Conservation (phyloP, 768 basidiomycete genomes). For the Termitomyces sp. region DNA sequence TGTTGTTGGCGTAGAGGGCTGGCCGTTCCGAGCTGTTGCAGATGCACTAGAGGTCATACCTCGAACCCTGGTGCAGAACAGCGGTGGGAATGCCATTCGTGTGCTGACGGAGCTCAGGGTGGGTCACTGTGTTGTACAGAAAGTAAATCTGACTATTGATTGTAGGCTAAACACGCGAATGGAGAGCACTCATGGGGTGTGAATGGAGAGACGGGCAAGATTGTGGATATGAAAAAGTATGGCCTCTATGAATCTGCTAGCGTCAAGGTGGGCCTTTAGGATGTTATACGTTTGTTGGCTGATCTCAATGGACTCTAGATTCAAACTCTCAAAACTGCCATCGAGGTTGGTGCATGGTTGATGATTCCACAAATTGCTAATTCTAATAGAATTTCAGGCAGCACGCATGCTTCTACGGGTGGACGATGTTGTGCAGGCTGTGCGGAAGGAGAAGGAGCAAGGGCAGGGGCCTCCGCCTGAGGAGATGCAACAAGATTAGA, state of each 20-base stretch:
- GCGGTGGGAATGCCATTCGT: slow-evolving; percentile 91
- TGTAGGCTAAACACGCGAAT: slow-evolving; percentile 88
- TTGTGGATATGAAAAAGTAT: slow-evolving; percentile 92
- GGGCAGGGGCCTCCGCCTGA: slow-evolving; percentile 44
- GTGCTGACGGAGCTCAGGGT: slow-evolving; percentile 91
- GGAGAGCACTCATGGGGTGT: slow-evolving; percentile 92
- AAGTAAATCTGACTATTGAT: not conserved
- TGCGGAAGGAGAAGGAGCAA: slow-evolving; percentile 65
- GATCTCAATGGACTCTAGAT: slow-evolving; percentile 39
- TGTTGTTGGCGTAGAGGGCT: slow-evolving; percentile 84
- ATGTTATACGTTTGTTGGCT: not conserved
- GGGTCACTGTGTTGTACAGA: slow-evolving; percentile 22
- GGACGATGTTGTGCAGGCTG: slow-evolving; percentile 91
- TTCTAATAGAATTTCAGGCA: slow-evolving; percentile 37
- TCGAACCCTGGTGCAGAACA: slow-evolving; percentile 90
- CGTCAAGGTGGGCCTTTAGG: slow-evolving; percentile 60
- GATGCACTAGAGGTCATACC: slow-evolving; percentile 99
- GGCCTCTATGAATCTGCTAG: slow-evolving; percentile 94
- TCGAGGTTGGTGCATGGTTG: slow-evolving; percentile 53
- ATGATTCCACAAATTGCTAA: not conserved
- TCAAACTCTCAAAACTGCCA: slow-evolving; percentile 94
- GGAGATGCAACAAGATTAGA: slow-evolving; percentile 36
- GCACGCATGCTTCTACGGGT: slow-evolving; percentile 89
- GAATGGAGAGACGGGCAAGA: slow-evolving; percentile 93
- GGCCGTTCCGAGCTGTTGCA: slow-evolving; percentile 87